phyloP scores from a whole-genome alignment of 2,329 filamentous ascomycete genomes.

The Talaromyces sp. region DNA sequence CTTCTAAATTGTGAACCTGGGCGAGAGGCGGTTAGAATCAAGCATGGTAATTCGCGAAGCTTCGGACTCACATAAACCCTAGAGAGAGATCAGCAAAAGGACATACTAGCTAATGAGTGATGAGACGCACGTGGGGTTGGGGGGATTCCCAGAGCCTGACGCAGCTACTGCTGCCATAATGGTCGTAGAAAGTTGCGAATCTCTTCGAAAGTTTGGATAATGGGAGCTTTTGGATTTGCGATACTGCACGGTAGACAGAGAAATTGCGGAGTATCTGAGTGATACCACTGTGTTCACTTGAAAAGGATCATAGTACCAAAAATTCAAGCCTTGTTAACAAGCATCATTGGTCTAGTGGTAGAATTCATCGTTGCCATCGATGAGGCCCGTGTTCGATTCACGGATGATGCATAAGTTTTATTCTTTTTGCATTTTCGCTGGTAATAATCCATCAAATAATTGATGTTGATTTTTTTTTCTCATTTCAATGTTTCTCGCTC shows the following conservation, averaged over 20 bases:
- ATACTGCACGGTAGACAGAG: neutral
- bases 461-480: neutral
- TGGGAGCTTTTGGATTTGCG: conserved; percentile 4
- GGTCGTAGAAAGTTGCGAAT: neutral
- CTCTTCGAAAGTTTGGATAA: neutral
- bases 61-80: conserved; percentile 42
- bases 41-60: conserved; percentile 16
- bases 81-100: neutral
- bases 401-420: conserved; percentile 39
- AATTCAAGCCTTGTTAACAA: neutral
- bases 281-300: neutral
- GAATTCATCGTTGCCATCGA: conserved; percentile 47
- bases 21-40: conserved; percentile 9
- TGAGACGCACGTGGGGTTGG: conserved; percentile 40
- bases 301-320: too few relatives aligned
- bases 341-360: conserved; percentile 47
- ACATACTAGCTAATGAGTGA: neutral
- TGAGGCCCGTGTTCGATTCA: conserved; percentile 48
- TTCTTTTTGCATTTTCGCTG: conserved; percentile 18
- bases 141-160: conserved; percentile 29
- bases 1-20: conserved; percentile 78
- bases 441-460: too few relatives aligned
- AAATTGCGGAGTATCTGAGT: neutral
- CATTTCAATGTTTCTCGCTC: neutral
- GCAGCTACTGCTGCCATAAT: conserved; percentile 36